Base-by-base conservation (phyloP, 139 green algal genomes). In the Dunaliella primolecta region DNA sequence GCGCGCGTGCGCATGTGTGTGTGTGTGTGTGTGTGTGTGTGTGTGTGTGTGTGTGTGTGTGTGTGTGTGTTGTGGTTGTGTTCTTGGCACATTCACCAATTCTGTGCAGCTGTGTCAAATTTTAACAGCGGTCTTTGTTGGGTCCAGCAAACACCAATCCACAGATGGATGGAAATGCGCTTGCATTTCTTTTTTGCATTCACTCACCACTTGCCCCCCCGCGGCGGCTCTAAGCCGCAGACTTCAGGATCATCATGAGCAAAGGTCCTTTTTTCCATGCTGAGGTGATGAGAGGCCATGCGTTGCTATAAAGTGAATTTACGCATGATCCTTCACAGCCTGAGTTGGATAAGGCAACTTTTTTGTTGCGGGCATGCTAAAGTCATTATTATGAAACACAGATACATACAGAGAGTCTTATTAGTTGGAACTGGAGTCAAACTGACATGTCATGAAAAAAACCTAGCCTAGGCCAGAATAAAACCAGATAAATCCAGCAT, bases 201-300 rank as follows among this genome's bases (percentile, higher is more conserved):
- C 78, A 83, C 20, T 30, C 70, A 83, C 78, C 78, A 83, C 2
- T 83, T 83, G 1, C 37, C 2, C 1, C 78, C 78, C 20, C 38
- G 76, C 31, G 37, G 78, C 37, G 35, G 36, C 35, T 55, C 3
- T 3, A 38, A 30, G 3, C 31, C 75, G 20, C 20, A 3, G 3
- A 2, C 30, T 33, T 80, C n/a, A 25, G 75, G 75, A 37, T 80
- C 75, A 33, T 37, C 30, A 36, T 82, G 55, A 2, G 78, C 78
- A 31, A 82, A 35, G 21, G 25, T 71, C 36, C 78, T 33, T 33
- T 34, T 29, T 35, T 23, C 32, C 21, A 37, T 46, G 21, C 27
- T 30, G 23, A 81, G 3, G 31, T 46, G 3, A 81, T 57, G 32
- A 81, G 76, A 37, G 76, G n/a, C n/a, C n/a, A n/a, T 81, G 32